phyloP scores from a whole-genome alignment of 495 filamentous ascomycete genomes.

The Cetradonia linearis region DNA sequence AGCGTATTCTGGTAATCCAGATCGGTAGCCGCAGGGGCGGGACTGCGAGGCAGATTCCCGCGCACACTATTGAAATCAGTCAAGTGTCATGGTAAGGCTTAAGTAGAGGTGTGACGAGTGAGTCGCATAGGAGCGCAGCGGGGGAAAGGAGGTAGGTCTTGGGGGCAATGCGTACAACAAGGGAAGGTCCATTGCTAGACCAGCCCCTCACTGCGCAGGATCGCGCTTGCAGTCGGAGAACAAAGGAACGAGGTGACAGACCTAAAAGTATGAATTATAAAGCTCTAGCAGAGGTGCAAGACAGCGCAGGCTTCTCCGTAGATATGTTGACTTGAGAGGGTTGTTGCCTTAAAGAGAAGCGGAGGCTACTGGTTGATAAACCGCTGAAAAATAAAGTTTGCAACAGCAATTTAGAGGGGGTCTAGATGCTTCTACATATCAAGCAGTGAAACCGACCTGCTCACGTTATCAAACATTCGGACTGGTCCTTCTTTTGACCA shows the following conservation, averaged over 20 bases:
- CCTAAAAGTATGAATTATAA: background rate
- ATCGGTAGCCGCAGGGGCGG: constrained; percentile 17
- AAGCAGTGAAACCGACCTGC: background rate
- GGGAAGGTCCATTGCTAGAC: constrained; percentile 14
- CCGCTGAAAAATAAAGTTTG: constrained; percentile 7
- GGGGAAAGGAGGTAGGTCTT: constrained; percentile 1
- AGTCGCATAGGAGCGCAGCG: background rate
- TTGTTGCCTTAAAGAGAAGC: constrained; percentile 1
- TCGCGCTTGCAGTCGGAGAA: constrained; percentile 1
- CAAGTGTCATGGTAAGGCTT: background rate
- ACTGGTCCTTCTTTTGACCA: background rate
- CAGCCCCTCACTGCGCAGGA: constrained; percentile 7
- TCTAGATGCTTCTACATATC: background rate
- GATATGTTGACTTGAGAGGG: background rate
- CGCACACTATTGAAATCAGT: background rate
- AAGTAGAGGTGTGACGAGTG: background rate
- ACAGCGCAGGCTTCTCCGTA: background rate
- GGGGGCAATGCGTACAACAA: constrained; percentile 7
- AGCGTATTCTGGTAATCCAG: constrained; percentile 20
- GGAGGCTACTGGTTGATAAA: constrained; percentile 6
- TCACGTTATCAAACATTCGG: background rate
- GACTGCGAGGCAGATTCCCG: constrained; percentile 5
- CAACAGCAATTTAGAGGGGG: constrained; percentile 1
- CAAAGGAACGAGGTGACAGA: background rate
- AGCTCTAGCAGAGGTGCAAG: background rate